A percentile compares a stretch with the other conserved stretches of the same genome.
phyloP scores from a whole-genome alignment of 2,329 filamentous ascomycete species.

The Hortaea werneckii region DNA sequence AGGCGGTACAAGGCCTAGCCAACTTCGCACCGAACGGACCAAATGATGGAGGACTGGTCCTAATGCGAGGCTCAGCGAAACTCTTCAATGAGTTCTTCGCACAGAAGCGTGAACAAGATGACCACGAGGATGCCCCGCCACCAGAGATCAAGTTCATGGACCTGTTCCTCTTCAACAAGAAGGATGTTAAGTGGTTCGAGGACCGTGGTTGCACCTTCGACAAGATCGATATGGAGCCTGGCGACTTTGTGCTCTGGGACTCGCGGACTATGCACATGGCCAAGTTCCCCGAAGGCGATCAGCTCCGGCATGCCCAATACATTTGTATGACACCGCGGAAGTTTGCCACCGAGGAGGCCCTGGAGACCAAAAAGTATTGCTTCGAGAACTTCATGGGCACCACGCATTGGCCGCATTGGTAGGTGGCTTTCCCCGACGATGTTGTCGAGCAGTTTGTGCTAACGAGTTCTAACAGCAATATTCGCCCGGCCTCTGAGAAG shows the following conservation, averaged over 20 bases:
- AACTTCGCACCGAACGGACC: slow-evolving; percentile 12
- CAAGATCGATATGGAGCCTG: slow-evolving; percentile 15
- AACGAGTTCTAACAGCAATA: no score
- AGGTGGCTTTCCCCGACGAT: no score
- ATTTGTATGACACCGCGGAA: slow-evolving; percentile 13
- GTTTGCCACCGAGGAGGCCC: slow-evolving; percentile 7
- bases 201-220: slow-evolving; percentile 11
- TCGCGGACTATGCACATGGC: slow-evolving; percentile 38
- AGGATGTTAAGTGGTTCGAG: slow-evolving; percentile 19
- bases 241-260: slow-evolving; percentile 20
- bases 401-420: slow-evolving; percentile 12
- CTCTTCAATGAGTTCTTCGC: slow-evolving; percentile 35
- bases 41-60: slow-evolving; percentile 9
- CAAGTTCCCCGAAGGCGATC: slow-evolving; percentile 7
- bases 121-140: slow-evolving; percentile 14
- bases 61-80: slow-evolving; percentile 4
- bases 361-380: slow-evolving; percentile 10
- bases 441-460: no score
- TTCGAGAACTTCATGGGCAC: slow-evolving; percentile 12
- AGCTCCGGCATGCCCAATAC: slow-evolving; percentile 12
- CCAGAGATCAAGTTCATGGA: slow-evolving; percentile 6
- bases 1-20: slow-evolving; percentile 10
- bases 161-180: slow-evolving; percentile 23
- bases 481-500: no score
- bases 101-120: slow-evolving; percentile 15